phyloP scores from a whole-genome alignment of 2,329 filamentous ascomycete genomes.

The Ceratocystis papillata region DNA sequence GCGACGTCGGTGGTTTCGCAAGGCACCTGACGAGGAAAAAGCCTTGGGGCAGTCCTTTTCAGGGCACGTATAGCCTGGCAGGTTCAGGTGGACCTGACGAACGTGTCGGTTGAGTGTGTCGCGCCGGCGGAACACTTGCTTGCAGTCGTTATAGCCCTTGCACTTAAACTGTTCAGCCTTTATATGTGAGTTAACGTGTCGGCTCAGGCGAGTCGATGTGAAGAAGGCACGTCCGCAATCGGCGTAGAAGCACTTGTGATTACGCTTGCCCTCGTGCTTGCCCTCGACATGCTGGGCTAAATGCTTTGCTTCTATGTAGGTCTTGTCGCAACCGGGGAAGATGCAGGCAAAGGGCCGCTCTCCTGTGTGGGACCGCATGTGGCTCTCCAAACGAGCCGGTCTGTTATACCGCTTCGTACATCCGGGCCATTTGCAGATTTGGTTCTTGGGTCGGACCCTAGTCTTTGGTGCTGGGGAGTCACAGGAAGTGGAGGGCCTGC shows the following conservation, averaged over 20 bases:
- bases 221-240: slow-evolving; percentile 72
- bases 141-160: slow-evolving; percentile 57
- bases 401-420: slow-evolving; percentile 83
- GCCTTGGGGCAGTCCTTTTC: slow-evolving; percentile 50
- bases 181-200: slow-evolving; percentile 69
- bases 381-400: slow-evolving; percentile 66
- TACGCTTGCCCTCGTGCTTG: slow-evolving; percentile 60
- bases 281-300: slow-evolving; percentile 76
- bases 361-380: slow-evolving; percentile 75
- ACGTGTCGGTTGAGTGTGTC: slow-evolving; percentile 78
- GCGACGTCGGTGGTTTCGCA: slow-evolving; percentile 60
- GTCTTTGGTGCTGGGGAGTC: slow-evolving; percentile 35
- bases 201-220: slow-evolving; percentile 63
- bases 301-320: slow-evolving; percentile 78
- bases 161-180: slow-evolving; percentile 67
- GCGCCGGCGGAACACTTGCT: slow-evolving; percentile 74
- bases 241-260: slow-evolving; percentile 59
- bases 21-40: slow-evolving; percentile 61
- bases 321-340: slow-evolving; percentile 62
- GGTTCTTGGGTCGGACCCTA: slow-evolving; percentile 54
- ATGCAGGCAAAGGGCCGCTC: slow-evolving; percentile 69
- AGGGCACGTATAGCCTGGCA: slow-evolving; percentile 61
- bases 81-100: slow-evolving; percentile 59
- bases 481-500: slow-evolving; percentile 30
- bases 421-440: slow-evolving; percentile 54